Base-by-base conservation (phyloP, 352 stramenopile genomes). In the Salisapilia sapeloensis region DNA sequence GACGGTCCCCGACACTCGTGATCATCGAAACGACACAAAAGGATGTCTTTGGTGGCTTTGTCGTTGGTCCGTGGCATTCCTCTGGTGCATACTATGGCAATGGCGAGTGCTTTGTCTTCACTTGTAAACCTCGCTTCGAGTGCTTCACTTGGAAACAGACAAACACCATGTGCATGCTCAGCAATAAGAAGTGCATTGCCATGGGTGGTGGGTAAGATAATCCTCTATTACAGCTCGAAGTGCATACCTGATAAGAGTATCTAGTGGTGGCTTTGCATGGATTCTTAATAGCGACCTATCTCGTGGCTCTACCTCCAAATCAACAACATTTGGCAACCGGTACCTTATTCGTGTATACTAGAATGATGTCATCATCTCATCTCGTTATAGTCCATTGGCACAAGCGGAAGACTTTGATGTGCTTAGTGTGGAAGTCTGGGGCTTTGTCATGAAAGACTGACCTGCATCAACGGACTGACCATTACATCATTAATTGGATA, bases 61-160 rank as follows among this genome's bases (percentile, higher is more conserved):
- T 38, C 8, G 48, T 57, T 3, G 50, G 56, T 24, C 30, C 53
- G 19, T 84, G 69, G 69, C 36, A 50, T 4, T 45, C 44, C 4
- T 61, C 56, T 10, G 27, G 42, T 7, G 79, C 63, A 13, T 84
- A 81, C 44, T 84, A 84, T 18, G 69, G 69, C 33, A 61, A 52
- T 6, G 69, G 69, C 27, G 61, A 84, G 43, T 63, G 57, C 8
- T 84, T 81, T 37, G 63, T 84, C 24, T 84, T 84, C 32, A 69
- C 64, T 8, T 71, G 53, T 23, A 50, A 63, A 11, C 54, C 69
- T 1, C 43, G 44, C 22, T 84, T 78, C 34, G 59, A 80, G 35
- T 44, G 50, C 11, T 81, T 78, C 31, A 44, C 40, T 10, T 84
- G 69, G 64, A 67, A 56, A n/a, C 54, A 46, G 27, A 48, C 51